Conservation (phyloP, 495 filamentous ascomycete genomes). For the Penicillium parvum region DNA sequence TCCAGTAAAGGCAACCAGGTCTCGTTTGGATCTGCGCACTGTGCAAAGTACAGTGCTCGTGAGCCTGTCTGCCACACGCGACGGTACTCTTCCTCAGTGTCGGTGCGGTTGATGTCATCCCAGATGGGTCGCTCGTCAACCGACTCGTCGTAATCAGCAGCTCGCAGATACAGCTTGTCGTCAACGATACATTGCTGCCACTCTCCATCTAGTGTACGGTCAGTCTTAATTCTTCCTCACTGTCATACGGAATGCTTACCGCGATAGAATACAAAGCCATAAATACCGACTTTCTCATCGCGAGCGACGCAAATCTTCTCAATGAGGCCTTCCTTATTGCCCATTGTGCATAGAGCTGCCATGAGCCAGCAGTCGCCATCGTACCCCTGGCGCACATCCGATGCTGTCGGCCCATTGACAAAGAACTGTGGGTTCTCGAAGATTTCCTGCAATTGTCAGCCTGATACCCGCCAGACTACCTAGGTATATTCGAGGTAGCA, state of each 20-base stretch:
- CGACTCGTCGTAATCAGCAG: slow-evolving; percentile 76
- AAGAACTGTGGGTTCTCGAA: slow-evolving; percentile 86
- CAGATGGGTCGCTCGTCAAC: slow-evolving; percentile 62
- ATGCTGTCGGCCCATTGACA: slow-evolving; percentile 76
- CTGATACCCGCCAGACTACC: not conserved
- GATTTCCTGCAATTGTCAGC: slow-evolving; percentile 55
- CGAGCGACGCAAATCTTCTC: slow-evolving; percentile 77
- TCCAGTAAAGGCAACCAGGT: slow-evolving; percentile 93
- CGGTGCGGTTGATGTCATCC: slow-evolving; percentile 64
- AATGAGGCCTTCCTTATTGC: slow-evolving; percentile 74
- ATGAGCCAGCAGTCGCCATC: slow-evolving; percentile 93
- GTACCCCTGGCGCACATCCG: slow-evolving; percentile 72
- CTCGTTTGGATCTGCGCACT: slow-evolving; percentile 80
- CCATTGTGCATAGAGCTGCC: slow-evolving; percentile 78
- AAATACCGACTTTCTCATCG: slow-evolving; percentile 79
- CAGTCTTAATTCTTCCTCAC: not conserved
- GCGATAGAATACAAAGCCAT: slow-evolving; percentile 91
- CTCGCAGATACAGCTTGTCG: slow-evolving; percentile 75
- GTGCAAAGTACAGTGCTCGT: slow-evolving; percentile 77
- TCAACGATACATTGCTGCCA: slow-evolving; percentile 92
- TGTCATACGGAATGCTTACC: slow-evolving; percentile 36
- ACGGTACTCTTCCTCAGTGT: slow-evolving; percentile 75
- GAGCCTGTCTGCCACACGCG: slow-evolving; percentile 71
- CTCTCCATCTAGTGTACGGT: slow-evolving; percentile 61
- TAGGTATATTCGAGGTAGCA: not conserved